Base-by-base conservation (phyloP, 345 rosid genomes). In the Arabidopsis arenosa region DNA sequence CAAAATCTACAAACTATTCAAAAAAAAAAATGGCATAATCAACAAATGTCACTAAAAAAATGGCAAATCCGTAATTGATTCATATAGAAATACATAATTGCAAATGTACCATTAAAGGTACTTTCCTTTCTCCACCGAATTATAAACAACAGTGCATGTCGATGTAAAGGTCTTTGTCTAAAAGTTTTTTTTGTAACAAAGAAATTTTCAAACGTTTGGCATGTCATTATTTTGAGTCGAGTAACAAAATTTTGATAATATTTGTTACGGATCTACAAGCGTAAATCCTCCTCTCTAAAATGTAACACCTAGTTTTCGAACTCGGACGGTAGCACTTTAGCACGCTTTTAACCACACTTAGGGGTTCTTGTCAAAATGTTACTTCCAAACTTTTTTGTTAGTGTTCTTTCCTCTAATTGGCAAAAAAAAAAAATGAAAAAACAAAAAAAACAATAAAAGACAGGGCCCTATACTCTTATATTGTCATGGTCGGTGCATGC, bases 401-500 rank as follows among this genome's bases (percentile, higher is more conserved):
- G 7, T 61, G 13, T 36, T 5, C n/a, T 44, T 43, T 32, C 23
- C 35, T 63, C 33, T 21, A 72, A 33, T 14, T 53, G 33, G n/a
- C 47, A 13, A 5, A 10, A 4, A 1, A 56, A 32, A 2, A 3
- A 55, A 14, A 30, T 13, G 11, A 7, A 58, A 58, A 15, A 0
- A 6, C 6, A 45, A 1, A n/a, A 13, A 5, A 1, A 43, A 13
- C 5, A 5, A 5, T 1, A 13, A 5, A 23, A 33, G 18, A 55
- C 9, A 43, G 44, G 13, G 40, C 32, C 33, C 58, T 49, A 45
- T 65, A 55, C 39, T 55, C 56, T 55, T 56, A 56, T 2, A 49
- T 32, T 10, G 66, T 48, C 63, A 32, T 68, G 79, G 69, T 68
- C 79, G 74, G 74, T 60, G 68, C 32, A 60, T 68, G 68, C 79